Percentiles rank a stretch among this genome's conserved stretches.
phyloP scores from a whole-genome alignment of 164 flowering plant species.

The Vitis riparia region DNA sequence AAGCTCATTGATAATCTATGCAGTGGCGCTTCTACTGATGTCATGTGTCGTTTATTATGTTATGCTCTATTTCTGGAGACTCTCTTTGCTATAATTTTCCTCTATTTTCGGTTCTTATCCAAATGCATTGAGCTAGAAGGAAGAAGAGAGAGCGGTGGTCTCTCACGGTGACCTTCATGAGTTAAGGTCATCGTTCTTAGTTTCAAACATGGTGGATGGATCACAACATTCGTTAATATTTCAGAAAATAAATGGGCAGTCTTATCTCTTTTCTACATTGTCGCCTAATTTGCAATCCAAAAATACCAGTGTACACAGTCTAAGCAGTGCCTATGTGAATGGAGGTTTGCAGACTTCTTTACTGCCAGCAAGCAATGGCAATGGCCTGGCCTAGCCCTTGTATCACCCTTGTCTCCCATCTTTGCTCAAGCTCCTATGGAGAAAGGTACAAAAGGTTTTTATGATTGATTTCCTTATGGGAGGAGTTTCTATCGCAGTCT shows the following conservation, averaged over 20 bases:
- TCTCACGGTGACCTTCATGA: background rate
- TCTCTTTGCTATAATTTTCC: background rate
- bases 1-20: too few relatives aligned
- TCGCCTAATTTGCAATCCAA: constrained; percentile 40
- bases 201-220: constrained; percentile 58
- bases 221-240: constrained; percentile 42
- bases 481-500: constrained; percentile 54
- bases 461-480: constrained; percentile 51
- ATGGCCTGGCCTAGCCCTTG: constrained; percentile 19
- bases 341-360: constrained; percentile 32
- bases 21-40: too few relatives aligned
- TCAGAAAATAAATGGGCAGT: constrained; percentile 46
- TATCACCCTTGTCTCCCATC: constrained; percentile 26
- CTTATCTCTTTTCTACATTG: constrained; percentile 43
- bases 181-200: constrained; percentile 36
- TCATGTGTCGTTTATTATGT: too few relatives aligned
- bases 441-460: constrained; percentile 30
- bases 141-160: background rate
- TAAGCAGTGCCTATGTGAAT: constrained; percentile 32
- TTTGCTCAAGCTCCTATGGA: constrained; percentile 39
- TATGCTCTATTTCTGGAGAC: background rate
- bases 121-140: too few relatives aligned
- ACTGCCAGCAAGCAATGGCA: constrained; percentile 20
- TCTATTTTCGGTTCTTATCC: too few relatives aligned
- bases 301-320: constrained; percentile 24